Evolutionary conservation across 2,329 filamentous ascomycete species (phyloP), one percentile per base, ranked within the genome.

Genomic region (Chaetomiaceae sp.): DNA sequence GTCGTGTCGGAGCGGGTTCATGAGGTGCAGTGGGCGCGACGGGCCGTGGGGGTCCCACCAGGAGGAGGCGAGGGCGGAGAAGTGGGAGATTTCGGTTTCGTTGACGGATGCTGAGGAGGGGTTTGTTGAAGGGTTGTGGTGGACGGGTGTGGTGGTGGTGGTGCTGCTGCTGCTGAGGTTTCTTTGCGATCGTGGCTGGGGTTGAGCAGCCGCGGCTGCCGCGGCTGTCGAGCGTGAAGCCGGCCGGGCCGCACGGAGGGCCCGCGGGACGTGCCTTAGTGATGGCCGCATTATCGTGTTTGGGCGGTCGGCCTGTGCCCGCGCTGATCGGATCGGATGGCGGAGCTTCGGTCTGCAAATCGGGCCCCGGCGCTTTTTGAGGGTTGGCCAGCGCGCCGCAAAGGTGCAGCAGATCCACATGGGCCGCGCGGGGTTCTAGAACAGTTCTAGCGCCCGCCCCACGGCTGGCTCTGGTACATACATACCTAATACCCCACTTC

Each of bases 11-110:
- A 96, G 82, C 1, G 94, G 94, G 73, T 99, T 97, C 92, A 99
- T 97, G 61, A 96, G 85, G 71, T 99, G 94, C 2, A 99, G 83
- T 54, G 96, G 84, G 34, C 92, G 84, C 4, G 90, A 96, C 6
- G 92, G 86, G 47, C 94, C 94, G 66, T 96, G 85, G 1, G 92
- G 89, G 71, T 97, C 91, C 94, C 94, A 99, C 94, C 94, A 99
- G 64, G 86, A 86, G 60, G 88, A 89, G 60, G 94, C 94, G 65
- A 99, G 89, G 58, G 84, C 84, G 66, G 90, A 90, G 80, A 99
- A 99, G 75, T 99, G 94, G 16, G 87, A 88, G 59, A 99, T 83
- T 75, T 99, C 92, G 61, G 86, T 82, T 48, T 88, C 81, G 64
- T 95, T 95, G 71, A 99, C 89, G 51, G 89, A 90, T 43, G 86